These are phyloP conservation scores for Kodamaea lidongshanica DNA, from an alignment of 805 yeast genomes.

Conservation along the genomic window DNA sequence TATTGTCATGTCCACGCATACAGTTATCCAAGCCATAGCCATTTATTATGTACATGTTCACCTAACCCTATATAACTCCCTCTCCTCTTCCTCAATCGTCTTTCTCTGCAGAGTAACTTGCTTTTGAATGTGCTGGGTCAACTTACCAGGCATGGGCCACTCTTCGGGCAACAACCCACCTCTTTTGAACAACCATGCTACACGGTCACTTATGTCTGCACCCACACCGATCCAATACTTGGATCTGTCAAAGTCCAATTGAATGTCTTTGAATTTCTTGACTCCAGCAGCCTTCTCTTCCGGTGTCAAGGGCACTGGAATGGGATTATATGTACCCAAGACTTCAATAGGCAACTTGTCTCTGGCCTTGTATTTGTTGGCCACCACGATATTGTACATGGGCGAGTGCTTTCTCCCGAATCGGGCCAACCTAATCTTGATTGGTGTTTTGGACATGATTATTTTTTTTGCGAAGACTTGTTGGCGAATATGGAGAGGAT, in stretches of 20 bases:
- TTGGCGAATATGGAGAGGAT: too few relatives aligned
- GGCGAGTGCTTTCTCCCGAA: constrained; percentile 90
- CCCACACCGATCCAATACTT: constrained; percentile 98
- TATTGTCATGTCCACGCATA: too few relatives aligned
- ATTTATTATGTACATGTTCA: too few relatives aligned
- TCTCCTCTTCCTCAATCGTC: constrained; percentile 27
- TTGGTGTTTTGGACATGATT: constrained; percentile 68
- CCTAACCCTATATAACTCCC: constrained; percentile 29
- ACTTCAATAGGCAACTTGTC: constrained; percentile 91
- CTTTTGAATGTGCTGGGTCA: constrained; percentile 27
- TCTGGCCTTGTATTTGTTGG: constrained; percentile 69
- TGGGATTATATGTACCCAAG: constrained; percentile 87
- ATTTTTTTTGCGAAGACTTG: too few relatives aligned
- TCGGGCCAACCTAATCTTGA: constrained; percentile 84
- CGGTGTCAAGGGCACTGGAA: constrained; percentile 61
- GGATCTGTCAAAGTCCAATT: constrained; percentile 80
- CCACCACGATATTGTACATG: constrained; percentile 85
- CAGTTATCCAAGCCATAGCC: too few relatives aligned
- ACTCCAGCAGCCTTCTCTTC: constrained; percentile 52
- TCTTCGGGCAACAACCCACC: constrained; percentile 61
- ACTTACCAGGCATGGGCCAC: constrained; percentile 50
- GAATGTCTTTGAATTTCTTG: constrained; percentile 68
- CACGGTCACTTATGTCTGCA: constrained; percentile 86
- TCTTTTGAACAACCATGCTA: constrained; percentile 66
- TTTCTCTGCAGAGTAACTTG: constrained; percentile 23